Conservation (phyloP, 257 asterid species). For the Plantago major region DNA sequence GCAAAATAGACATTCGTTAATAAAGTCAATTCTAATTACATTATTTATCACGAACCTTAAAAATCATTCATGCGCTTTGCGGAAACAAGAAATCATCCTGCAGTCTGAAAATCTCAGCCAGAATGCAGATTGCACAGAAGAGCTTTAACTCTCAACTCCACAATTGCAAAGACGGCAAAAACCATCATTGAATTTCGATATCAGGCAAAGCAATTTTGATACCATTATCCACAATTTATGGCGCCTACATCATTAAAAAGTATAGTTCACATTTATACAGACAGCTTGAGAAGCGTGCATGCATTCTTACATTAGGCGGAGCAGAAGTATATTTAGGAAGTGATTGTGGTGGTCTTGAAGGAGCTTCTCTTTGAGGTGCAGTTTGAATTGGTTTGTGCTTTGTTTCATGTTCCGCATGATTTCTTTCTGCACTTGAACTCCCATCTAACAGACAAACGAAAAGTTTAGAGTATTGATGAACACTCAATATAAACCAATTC, state of each 20-base stretch:
- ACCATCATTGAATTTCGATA: too few relatives aligned
- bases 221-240: too few relatives aligned
- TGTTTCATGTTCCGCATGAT: conserved; percentile 48
- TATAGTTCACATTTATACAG: not conserved
- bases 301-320: conserved; percentile 53
- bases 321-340: conserved; percentile 58
- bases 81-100: too few relatives aligned
- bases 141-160: too few relatives aligned
- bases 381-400: conserved; percentile 59
- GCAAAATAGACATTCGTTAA: conserved; percentile 33
- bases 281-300: not conserved
- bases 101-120: too few relatives aligned
- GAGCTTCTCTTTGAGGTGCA: conserved; percentile 49
- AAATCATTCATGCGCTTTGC: too few relatives aligned
- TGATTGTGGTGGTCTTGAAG: conserved; percentile 64
- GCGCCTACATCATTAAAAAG: too few relatives aligned
- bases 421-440: conserved; percentile 69
- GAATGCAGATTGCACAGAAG: too few relatives aligned
- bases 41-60: not conserved
- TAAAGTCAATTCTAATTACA: not conserved
- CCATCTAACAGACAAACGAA: conserved; percentile 45
- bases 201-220: too few relatives aligned
- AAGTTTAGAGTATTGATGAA: not conserved
- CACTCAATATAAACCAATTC: conserved; percentile 7
- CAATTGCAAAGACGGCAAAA: too few relatives aligned